These are phyloP conservation scores for Trametes pubescens DNA, from an alignment of 1,284 basidiomycete genomes.

Conservation along the genomic window DNA sequence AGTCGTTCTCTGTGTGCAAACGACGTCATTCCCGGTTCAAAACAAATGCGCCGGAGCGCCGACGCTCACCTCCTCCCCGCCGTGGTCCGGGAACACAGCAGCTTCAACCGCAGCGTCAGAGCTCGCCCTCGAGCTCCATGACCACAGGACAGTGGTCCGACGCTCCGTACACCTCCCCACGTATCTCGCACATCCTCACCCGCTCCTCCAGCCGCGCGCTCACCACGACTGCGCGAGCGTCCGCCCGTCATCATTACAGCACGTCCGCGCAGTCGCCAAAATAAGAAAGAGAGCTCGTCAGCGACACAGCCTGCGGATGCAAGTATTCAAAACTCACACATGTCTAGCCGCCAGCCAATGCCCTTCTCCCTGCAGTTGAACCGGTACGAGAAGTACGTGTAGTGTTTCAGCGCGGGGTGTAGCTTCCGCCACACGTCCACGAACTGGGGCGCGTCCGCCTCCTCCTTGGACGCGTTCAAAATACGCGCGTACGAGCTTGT, in stretches of 20 bases:
- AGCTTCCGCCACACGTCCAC: conserved; percentile 83
- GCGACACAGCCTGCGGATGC: background rate
- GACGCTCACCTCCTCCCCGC: conserved; percentile 20
- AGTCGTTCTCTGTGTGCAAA: background rate
- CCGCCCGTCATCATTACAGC: background rate
- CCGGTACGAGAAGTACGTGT: conserved; percentile 88
- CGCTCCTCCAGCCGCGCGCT: conserved; percentile 70
- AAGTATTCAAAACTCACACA: conserved; percentile 62
- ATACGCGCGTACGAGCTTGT: conserved; percentile 75
- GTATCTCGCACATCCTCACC: conserved; percentile 81
- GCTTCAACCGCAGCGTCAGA: conserved; percentile 19
- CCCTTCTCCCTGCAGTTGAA: conserved; percentile 85
- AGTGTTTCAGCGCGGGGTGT: conserved; percentile 77
- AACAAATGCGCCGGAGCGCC: background rate
- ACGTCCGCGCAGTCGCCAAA: background rate
- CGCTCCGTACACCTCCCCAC: conserved; percentile 85
- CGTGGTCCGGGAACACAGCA: background rate
- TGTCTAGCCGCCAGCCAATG: conserved; percentile 88
- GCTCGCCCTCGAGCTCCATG: conserved; percentile 63
- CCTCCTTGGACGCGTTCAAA: conserved; percentile 48
- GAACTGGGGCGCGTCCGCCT: conserved; percentile 54
- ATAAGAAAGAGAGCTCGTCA: background rate
- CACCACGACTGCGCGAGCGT: conserved; percentile 66
- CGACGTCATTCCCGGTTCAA: conserved; percentile 14
- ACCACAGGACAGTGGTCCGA: conserved; percentile 86